Conservation (phyloP, 2,329 filamentous ascomycete genomes). For the Colletotrichum sp. region DNA sequence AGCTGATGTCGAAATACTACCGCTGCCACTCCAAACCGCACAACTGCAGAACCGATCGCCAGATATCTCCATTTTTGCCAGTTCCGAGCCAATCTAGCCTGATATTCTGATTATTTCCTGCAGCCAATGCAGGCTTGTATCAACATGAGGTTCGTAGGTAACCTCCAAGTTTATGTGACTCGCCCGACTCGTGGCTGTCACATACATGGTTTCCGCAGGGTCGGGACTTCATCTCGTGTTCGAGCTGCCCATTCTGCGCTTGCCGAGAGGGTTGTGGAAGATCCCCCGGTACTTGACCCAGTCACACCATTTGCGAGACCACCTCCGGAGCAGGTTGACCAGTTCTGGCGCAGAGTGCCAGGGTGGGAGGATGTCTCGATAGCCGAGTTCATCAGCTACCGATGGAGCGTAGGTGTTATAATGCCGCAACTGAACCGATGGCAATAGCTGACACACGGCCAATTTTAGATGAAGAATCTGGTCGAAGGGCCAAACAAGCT, state of each 20-base stretch:
- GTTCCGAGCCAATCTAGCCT: background rate
- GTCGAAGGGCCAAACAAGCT: slow-evolving; percentile 54
- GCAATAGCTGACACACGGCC: background rate
- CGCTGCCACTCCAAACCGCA: background rate
- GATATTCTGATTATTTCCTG: background rate
- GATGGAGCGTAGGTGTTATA: slow-evolving; percentile 55
- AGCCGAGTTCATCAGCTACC: slow-evolving; percentile 56
- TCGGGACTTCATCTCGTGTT: background rate
- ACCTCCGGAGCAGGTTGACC: slow-evolving; percentile 25
- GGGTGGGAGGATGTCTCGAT: slow-evolving; percentile 53
- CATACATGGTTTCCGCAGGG: background rate
- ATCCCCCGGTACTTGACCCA: background rate
- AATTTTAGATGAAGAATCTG: slow-evolving; percentile 49
- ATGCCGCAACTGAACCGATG: background rate
- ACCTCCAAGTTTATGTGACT: background rate
- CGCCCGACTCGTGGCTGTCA: background rate
- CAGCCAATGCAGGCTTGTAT: background rate
- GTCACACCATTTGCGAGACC: background rate
- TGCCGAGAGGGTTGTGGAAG: background rate
- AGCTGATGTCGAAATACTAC: background rate
- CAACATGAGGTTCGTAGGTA: background rate
- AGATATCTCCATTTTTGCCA: background rate
- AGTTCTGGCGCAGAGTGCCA: slow-evolving; percentile 57
- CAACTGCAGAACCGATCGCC: background rate
- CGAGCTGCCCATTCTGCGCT: background rate